These are phyloP conservation scores for Spergularia azorica DNA, from an alignment of 179 eudicot species.

Conservation along the genomic window DNA sequence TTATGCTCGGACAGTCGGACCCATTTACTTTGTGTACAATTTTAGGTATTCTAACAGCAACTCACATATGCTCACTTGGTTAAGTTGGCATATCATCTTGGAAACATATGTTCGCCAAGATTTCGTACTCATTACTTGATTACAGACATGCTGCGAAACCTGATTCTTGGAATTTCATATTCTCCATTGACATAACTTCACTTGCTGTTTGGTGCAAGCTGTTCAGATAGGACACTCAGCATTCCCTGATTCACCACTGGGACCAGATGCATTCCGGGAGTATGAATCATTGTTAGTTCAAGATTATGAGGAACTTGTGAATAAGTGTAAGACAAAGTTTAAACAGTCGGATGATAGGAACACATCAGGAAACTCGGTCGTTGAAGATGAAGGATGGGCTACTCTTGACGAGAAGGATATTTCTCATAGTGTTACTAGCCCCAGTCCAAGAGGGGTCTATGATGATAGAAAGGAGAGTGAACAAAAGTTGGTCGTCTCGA, in stretches of 20 bases:
- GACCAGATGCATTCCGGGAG: conserved; percentile 95
- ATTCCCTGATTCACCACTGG: conserved; percentile 92
- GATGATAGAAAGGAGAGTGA: conserved; percentile 40
- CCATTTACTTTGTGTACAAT: not conserved
- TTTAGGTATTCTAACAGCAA: no score
- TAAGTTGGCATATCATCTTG: not conserved
- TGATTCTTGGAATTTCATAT: not conserved
- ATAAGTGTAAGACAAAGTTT: conserved; percentile 36
- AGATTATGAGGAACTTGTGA: conserved; percentile 84
- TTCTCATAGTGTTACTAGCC: conserved; percentile 38
- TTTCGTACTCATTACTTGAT: not conserved
- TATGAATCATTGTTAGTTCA: conserved; percentile 84
- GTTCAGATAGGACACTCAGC: conserved; percentile 86
- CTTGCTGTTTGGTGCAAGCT: not conserved
- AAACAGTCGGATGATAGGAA: conserved; percentile 28
- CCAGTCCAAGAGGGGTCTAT: conserved; percentile 33
- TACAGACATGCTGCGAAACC: not conserved
- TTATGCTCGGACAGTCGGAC: not conserved
- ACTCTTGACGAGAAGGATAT: conserved; percentile 56
- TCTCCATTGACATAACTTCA: not conserved
- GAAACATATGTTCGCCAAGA: not conserved
- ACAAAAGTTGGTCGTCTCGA: conserved; percentile 57
- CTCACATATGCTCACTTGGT: not conserved
- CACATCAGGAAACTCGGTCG: conserved; percentile 32
- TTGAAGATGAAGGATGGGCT: conserved; percentile 72